phyloP scores from a whole-genome alignment of 768 basidiomycete genomes.

The Fomitopsis pulvina region DNA sequence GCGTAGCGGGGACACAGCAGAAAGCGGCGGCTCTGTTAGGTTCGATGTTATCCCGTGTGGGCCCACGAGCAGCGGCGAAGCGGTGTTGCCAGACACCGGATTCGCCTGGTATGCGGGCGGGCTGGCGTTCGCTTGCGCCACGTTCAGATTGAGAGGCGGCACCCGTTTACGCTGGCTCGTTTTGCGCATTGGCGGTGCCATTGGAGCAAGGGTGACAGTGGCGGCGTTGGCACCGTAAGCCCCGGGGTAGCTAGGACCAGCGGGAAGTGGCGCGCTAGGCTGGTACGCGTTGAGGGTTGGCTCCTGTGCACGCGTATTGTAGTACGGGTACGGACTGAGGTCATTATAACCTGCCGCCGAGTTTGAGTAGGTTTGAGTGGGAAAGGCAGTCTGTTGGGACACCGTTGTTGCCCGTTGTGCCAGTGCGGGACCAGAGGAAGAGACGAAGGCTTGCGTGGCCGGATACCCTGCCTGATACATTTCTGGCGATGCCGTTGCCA shows the following conservation, averaged over 20 bases:
- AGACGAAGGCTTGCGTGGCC: slow-evolving; percentile 2
- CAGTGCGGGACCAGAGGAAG: not conserved
- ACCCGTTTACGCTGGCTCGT: slow-evolving; percentile 2
- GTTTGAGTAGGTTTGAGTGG: not conserved
- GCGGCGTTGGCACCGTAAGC: not conserved
- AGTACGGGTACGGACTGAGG: not conserved
- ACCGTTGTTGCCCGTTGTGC: not conserved
- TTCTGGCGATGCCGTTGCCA: slow-evolving; percentile 9
- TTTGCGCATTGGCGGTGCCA: not conserved
- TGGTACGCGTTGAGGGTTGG: not conserved
- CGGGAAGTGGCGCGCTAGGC: not conserved
- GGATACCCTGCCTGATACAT: slow-evolving; percentile 13
- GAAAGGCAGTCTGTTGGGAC: slow-evolving; percentile 4
- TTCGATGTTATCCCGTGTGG: not conserved
- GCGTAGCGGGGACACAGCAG: slow-evolving; percentile 1
- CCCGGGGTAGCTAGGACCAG: not conserved
- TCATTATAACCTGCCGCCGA: not conserved
- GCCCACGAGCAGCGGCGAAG: not conserved
- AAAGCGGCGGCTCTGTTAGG: not conserved
- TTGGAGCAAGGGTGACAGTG: not conserved
- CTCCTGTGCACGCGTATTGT: not conserved
- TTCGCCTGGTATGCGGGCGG: slow-evolving; percentile 3
- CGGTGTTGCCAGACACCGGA: not conserved
- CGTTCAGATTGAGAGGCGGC: slow-evolving; percentile 1
- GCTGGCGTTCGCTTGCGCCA: not conserved